Evolutionary conservation across 2,329 filamentous ascomycete species (phyloP).

Genomic region (Talaromyces piceae): DNA sequence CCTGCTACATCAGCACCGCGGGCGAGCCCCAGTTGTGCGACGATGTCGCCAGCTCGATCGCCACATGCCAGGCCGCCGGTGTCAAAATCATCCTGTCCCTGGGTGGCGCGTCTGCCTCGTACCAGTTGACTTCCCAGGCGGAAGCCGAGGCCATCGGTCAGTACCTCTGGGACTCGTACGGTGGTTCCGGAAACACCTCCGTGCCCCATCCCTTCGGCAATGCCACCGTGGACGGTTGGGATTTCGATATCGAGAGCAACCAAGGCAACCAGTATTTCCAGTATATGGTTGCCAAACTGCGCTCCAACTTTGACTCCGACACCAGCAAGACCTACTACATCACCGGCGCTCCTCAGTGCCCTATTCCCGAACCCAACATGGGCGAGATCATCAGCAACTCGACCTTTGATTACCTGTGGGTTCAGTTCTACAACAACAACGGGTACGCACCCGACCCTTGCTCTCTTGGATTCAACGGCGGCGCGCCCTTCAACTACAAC

Average conservation of each 20-base stretch:
- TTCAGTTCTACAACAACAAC: constrained; percentile 50
- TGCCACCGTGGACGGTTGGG: constrained; percentile 45
- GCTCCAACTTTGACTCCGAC: constrained; percentile 31
- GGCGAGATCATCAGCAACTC: constrained; percentile 37
- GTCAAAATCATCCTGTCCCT: constrained; percentile 42
- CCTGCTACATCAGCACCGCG: constrained; percentile 3
- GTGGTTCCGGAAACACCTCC: constrained; percentile 27
- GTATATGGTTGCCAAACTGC: constrained; percentile 41
- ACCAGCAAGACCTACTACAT: constrained; percentile 40
- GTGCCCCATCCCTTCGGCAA: constrained; percentile 41
- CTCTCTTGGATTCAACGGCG: constrained; percentile 7
- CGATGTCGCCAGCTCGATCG: constrained; percentile 33
- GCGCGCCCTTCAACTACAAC: constrained; percentile 31
- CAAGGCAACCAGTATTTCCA: constrained; percentile 31
- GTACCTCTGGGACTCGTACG: constrained; percentile 40
- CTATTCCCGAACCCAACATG: constrained; percentile 42
- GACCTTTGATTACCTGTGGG: constrained; percentile 47
- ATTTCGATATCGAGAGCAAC: constrained; percentile 43
- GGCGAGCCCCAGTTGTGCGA: constrained; percentile 25
- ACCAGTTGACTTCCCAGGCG: constrained; percentile 26
- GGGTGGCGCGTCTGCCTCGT: constrained; percentile 35
- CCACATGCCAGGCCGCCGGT: constrained; percentile 36
- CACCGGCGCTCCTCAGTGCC: constrained; percentile 47
- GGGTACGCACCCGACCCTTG: constrained; percentile 25
- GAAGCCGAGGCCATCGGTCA: constrained; percentile 36